Conservation (phyloP, 2,329 filamentous ascomycete species). For the Aureobasidium sp. region DNA sequence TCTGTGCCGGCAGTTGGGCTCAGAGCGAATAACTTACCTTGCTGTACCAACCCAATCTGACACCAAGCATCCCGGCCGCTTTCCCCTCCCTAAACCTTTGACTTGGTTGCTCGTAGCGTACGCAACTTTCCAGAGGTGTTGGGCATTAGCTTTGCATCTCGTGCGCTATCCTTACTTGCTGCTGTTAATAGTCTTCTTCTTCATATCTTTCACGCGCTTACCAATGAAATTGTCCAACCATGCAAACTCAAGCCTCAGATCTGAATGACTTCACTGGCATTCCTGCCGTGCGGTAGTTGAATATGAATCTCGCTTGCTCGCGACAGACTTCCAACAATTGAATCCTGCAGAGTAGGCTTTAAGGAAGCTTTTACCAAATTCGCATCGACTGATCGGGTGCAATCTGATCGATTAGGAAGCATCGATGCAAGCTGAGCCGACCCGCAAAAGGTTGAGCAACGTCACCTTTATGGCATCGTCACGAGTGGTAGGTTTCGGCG, state of each 20-base stretch:
- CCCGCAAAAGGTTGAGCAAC: neutral
- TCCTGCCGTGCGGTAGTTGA: neutral
- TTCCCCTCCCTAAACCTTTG: neutral
- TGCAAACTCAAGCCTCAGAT: too few relatives aligned
- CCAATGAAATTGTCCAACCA: too few relatives aligned
- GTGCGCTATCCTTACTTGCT: too few relatives aligned
- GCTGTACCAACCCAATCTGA: neutral
- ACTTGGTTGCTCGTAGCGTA: neutral
- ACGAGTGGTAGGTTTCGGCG: neutral
- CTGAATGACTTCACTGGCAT: too few relatives aligned
- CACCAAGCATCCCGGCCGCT: neutral
- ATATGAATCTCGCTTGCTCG: neutral
- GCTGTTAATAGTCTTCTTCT: too few relatives aligned
- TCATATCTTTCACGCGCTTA: too few relatives aligned
- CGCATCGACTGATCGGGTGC: slow-evolving; percentile 12
- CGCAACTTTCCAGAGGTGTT: too few relatives aligned
- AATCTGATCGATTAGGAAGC: neutral
- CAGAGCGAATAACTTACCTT: neutral
- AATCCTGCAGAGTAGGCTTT: neutral
- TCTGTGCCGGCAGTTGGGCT: neutral
- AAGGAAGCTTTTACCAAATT: slow-evolving; percentile 8
- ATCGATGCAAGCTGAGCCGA: neutral
- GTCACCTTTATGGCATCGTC: slow-evolving; percentile 5
- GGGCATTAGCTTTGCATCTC: neutral
- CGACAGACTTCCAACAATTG: neutral